phyloP scores from a whole-genome alignment of 805 yeast species.

The Cyberlindnera veronae region DNA sequence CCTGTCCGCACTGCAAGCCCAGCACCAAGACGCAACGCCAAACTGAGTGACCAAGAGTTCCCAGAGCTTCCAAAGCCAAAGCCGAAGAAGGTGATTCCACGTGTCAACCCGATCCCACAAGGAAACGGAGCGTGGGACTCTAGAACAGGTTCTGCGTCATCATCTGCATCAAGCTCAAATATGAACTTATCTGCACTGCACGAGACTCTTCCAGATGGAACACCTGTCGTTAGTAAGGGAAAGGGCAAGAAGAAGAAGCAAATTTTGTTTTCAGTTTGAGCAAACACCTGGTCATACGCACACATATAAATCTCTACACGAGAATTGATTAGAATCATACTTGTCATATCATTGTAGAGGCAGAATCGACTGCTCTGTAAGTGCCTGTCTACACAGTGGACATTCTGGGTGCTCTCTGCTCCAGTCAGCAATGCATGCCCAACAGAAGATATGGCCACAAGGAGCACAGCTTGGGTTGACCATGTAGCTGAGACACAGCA shows the following conservation, averaged over 20 bases:
- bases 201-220: slow-evolving; percentile 22
- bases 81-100: slow-evolving; percentile 46
- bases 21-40: slow-evolving; percentile 16
- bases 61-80: slow-evolving; percentile 44
- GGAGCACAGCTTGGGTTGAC: slow-evolving; percentile 77
- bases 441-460: slow-evolving; percentile 93
- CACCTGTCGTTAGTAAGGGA: slow-evolving; percentile 19
- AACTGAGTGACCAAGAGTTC: slow-evolving; percentile 34
- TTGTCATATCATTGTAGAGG: slow-evolving; percentile 26
- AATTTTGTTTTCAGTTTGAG: slow-evolving; percentile 49
- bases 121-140: slow-evolving; percentile 36
- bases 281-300: slow-evolving; percentile 21
- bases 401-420: slow-evolving; percentile 83
- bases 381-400: slow-evolving; percentile 80
- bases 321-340: too few species aligned
- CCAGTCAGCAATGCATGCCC: slow-evolving; percentile 91
- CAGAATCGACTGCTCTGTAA: slow-evolving; percentile 34
- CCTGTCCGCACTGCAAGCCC: slow-evolving; percentile 20
- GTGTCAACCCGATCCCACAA: slow-evolving; percentile 51
- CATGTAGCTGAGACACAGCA: slow-evolving; percentile 81
- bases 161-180: slow-evolving; percentile 7
- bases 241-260: slow-evolving; percentile 51
- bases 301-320: background rate
- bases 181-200: slow-evolving; percentile 21
- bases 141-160: slow-evolving; percentile 15